Conservation (phyloP, 2,329 filamentous ascomycete genomes). For the Alternaria panax region DNA sequence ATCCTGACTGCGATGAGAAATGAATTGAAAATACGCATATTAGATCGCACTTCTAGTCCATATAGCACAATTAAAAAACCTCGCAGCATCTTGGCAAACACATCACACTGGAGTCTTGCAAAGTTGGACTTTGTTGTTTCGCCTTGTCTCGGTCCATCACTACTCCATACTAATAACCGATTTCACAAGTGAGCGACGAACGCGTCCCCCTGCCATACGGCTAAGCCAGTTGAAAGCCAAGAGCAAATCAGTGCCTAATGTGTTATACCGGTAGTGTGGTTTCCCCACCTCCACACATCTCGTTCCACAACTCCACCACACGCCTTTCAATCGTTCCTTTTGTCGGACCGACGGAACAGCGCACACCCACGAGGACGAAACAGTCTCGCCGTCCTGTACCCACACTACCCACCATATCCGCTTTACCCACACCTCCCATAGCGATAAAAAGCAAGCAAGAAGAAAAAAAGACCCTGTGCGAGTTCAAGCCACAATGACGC, state of each 20-base stretch:
- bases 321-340: neutral
- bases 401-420: neutral
- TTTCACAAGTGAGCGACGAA: neutral
- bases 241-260: neutral
- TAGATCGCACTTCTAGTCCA: too few species aligned
- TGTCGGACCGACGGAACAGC: neutral
- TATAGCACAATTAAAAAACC: too few species aligned
- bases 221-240: neutral
- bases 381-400: neutral
- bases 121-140: neutral
- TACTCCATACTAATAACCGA: neutral
- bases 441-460: neutral
- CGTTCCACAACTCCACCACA: neutral
- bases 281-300: neutral
- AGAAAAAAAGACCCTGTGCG: neutral
- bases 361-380: neutral
- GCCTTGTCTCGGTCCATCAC: neutral
- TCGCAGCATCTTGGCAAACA: too few species aligned
- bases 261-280: neutral
- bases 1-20: too few species aligned
- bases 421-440: neutral
- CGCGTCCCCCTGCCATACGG: neutral
- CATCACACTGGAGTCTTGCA: too few species aligned
- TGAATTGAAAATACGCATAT: too few species aligned
- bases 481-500: neutral